phyloP scores from a whole-genome alignment of 371 early-diverging fungal genomes.

The Lichtheimia hyalospora region DNA sequence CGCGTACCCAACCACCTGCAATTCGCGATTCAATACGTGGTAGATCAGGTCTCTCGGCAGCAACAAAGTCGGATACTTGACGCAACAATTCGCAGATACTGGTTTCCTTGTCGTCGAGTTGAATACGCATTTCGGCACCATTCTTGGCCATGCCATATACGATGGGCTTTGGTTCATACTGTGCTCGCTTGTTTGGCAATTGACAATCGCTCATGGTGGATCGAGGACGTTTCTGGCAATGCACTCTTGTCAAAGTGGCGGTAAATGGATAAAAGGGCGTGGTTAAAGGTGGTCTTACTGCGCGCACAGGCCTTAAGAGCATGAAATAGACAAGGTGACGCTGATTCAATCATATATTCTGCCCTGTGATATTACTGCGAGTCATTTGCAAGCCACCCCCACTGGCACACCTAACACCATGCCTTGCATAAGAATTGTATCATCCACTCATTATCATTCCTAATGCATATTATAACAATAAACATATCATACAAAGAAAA shows the following conservation, averaged over 20 bases:
- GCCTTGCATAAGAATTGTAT: too few relatives aligned
- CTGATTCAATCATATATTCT: too few relatives aligned
- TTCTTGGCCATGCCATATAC: slow-evolving; percentile 38
- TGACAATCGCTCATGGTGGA: slow-evolving; percentile 1
- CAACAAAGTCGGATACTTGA: slow-evolving; percentile 56
- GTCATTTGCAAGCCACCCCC: too few relatives aligned
- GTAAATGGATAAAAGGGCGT: neutral
- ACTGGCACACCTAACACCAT: too few relatives aligned
- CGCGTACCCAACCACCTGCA: slow-evolving; percentile 99
- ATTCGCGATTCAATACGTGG: slow-evolving; percentile 79
- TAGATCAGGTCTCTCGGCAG: slow-evolving; percentile 44
- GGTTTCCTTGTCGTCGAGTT: slow-evolving; percentile 55
- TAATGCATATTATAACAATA: too few relatives aligned
- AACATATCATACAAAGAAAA: too few relatives aligned
- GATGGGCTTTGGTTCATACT: neutral
- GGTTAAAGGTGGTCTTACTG: neutral
- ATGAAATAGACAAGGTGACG: neutral
- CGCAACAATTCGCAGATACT: slow-evolving; percentile 65
- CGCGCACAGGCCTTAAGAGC: slow-evolving; percentile 1
- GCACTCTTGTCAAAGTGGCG: neutral
- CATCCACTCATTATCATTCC: too few relatives aligned
- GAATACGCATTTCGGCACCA: slow-evolving; percentile 37
- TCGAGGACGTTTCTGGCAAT: neutral
- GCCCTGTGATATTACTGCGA: too few relatives aligned
- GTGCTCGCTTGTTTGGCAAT: neutral